Evolutionary conservation across 202 grass and related monocot species (phyloP), one percentile per base, ranked within the genome.

Genomic region (Schoenoplectus tabernaemontani): DNA sequence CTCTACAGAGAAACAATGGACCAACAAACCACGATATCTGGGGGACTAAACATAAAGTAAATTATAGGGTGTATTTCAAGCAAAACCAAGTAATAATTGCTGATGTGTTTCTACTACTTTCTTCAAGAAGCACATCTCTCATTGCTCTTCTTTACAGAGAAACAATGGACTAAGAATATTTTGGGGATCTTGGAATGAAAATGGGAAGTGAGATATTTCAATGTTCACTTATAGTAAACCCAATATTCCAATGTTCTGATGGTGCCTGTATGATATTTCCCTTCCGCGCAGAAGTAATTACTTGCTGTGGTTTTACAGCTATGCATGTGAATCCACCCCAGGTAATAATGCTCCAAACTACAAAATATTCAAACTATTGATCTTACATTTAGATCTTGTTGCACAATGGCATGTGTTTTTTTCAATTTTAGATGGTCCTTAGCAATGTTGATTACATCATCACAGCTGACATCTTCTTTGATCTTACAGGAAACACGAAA

Each of bases 361-460:
- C 15, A 59, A 76, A 48, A 51, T 9, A 19, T 30, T 59, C 22
- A 51, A 30, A 30, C 58, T 23, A 77, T 74, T 4, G 85, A 24
- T 26, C 79, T 24, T 95, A 99, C 96, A 90, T 46, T 77, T 81
- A 76, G 34, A 85, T 88, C 82, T 77, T 44, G 88, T 66, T 91
- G 84, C 78, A 99, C 84, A 59, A 81, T 64, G 56, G 20, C 42
- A 53, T 57, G 68, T 68, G 59, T 65, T 46, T 82, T 87, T 83
- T 33, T 86, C 59, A 85, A 82, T 86, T 86, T 79, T 70, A 93
- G 86, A 73, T 91, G 78, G 71, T 95, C 85, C 77, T 86, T 82
- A 41, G 79, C 85, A 80, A 36, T 72, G 87, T 48, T 86, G 16
- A 89, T 64, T 64, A 89, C 77, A 42, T 63, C 86, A 44, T 88